phyloP scores from a whole-genome alignment of 2,329 filamentous ascomycete species.

The Trichoderma breve region DNA sequence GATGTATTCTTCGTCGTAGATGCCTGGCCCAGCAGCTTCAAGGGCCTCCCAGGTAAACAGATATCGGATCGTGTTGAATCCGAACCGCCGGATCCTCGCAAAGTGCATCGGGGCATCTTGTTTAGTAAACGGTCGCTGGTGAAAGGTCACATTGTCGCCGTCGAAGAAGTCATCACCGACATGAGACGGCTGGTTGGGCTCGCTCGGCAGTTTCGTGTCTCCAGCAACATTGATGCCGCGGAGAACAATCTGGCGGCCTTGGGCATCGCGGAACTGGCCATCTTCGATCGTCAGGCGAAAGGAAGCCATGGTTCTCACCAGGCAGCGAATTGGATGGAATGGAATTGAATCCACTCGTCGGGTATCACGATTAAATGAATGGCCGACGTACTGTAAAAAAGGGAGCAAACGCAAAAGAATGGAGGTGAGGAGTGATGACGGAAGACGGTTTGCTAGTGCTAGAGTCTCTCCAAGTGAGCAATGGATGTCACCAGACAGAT shows the following conservation, averaged over 20 bases:
- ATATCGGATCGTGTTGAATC: constrained; percentile 95
- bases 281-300: constrained; percentile 82
- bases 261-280: constrained; percentile 74
- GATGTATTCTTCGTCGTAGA: constrained; percentile 93
- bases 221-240: constrained; percentile 92
- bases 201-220: constrained; percentile 84
- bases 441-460: background rate
- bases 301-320: constrained; percentile 58
- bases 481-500: background rate
- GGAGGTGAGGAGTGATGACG: background rate
- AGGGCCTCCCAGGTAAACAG: constrained; percentile 99
- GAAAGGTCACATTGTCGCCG: constrained; percentile 86
- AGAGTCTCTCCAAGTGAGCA: background rate
- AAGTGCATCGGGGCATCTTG: constrained; percentile 86
- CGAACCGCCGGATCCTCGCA: constrained; percentile 77
- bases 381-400: background rate
- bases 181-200: constrained; percentile 79
- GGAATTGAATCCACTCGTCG: background rate
- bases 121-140: constrained; percentile 77
- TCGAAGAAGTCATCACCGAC: constrained; percentile 80
- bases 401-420: background rate
- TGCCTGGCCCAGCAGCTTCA: constrained; percentile 84
- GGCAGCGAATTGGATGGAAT: background rate
- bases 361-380: background rate
- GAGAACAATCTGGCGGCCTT: constrained; percentile 82